Conservation (phyloP, 2,329 filamentous ascomycete genomes). For the Lecanicillium sp. region DNA sequence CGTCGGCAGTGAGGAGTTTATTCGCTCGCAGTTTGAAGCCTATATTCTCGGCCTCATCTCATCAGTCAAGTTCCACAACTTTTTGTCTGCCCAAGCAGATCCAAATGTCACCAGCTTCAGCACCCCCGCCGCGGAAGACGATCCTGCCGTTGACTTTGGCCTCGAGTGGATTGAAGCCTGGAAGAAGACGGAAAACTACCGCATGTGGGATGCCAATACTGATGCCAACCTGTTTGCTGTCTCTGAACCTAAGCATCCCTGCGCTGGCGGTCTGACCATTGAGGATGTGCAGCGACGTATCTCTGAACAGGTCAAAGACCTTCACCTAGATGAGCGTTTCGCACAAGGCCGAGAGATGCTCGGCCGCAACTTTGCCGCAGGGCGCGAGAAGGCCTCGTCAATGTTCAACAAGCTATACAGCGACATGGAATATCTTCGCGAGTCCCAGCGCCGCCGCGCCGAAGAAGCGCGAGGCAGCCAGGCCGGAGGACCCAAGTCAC, state of each 20-base stretch:
- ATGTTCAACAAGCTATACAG: conserved; percentile 85
- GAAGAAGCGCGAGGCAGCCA: conserved; percentile 27
- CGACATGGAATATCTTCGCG: conserved; percentile 64
- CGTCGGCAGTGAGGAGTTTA: conserved; percentile 93
- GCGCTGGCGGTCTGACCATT: conserved; percentile 83
- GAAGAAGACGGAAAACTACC: conserved; percentile 83
- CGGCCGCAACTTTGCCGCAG: conserved; percentile 81
- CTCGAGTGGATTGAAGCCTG: conserved; percentile 81
- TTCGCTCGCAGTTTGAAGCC: conserved; percentile 93
- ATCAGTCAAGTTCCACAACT: conserved; percentile 80
- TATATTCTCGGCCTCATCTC: conserved; percentile 87
- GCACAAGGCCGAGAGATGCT: conserved; percentile 76
- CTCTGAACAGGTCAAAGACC: conserved; percentile 83
- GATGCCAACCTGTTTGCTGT: conserved; percentile 91
- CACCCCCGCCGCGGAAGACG: conserved; percentile 66
- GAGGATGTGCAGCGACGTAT: conserved; percentile 90
- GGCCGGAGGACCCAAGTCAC: conserved; percentile 11
- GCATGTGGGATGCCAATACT: conserved; percentile 73
- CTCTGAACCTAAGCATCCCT: conserved; percentile 86
- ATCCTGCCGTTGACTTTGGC: conserved; percentile 79
- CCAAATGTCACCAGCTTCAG: conserved; percentile 48
- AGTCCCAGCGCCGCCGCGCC: conserved; percentile 34
- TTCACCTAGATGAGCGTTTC: conserved; percentile 87
- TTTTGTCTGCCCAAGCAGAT: conserved; percentile 60
- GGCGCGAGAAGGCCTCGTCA: conserved; percentile 78